Evolutionary conservation across 495 filamentous ascomycete species (phyloP), one percentile per base, ranked within the genome.

Genomic region (Ramalina peruviana): DNA sequence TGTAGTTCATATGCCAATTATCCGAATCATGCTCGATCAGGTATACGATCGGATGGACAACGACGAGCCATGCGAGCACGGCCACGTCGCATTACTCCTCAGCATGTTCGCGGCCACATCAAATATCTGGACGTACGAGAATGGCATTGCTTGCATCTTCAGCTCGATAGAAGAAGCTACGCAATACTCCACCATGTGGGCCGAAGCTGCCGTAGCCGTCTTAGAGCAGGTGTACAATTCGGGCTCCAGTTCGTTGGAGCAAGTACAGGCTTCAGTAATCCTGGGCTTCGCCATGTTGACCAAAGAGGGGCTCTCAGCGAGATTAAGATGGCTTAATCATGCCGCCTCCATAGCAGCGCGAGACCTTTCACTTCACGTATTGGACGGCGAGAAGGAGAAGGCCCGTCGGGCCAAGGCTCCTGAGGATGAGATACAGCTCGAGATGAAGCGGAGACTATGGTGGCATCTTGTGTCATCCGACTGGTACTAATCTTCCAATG

Each of bases 401-500:
- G 59, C 56, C 27, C 60, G 62, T 20, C 54, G 30, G 5, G 5
- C 12, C 30, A 11, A 33, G 30, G 5, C 30, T 33, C 30, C 30
- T 33, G 30, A 33, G 7, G 30, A 33, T 33, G 30, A 59, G 2
- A 50, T 60, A 1, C 47, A 51, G 16, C 60, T 60, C 41, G 72
- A 74, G 49, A 65, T 74, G 10, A 65, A 66, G 36, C 51, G 72
- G 38, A 62, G 72, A 41, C 57, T 73, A 5, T 74, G 72, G 72
- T 74, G 71, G 72, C 65, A 74, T 55, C 44, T 74, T 2, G 65
- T 62, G 15, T 63, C 60, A 13, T 65, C 66, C 13, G 72, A 76
- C 48, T 76, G 69, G 71, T 69, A 56, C 49, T 56, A 53, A 16
- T 47, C 46, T 33, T 13, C 5, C 2, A 11, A 15, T 36, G 27